phyloP scores from a whole-genome alignment of 306 rosid genomes.

The Vicia faba region DNA sequence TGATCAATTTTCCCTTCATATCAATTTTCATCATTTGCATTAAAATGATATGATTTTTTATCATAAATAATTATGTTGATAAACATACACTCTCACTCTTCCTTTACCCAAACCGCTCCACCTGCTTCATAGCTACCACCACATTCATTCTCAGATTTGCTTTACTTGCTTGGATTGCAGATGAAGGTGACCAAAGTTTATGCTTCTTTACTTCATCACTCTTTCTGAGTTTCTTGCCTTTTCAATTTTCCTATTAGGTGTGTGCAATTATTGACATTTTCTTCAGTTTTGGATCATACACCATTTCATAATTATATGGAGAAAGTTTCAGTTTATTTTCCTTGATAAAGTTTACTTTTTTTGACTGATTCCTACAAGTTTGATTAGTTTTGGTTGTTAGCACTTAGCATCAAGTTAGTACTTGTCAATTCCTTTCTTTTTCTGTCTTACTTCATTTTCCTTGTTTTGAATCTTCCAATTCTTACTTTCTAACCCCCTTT shows the following conservation, averaged over 20 bases:
- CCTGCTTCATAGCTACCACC: background rate
- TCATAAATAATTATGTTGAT: too few species aligned
- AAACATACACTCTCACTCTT: too few species aligned
- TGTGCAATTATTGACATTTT: background rate
- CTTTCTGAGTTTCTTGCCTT: background rate
- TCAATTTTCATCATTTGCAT: too few species aligned
- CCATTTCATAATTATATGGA: background rate
- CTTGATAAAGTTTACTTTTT: constrained; percentile 8
- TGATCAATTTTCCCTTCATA: too few species aligned
- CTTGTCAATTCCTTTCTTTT: too few species aligned
- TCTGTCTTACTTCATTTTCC: background rate
- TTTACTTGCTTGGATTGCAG: background rate
- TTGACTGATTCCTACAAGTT: background rate
- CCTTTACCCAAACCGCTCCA: too few species aligned
- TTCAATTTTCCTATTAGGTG: background rate
- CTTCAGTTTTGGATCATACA: too few species aligned
- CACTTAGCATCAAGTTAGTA: background rate
- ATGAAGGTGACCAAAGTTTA: constrained; percentile 14
- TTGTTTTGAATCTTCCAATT: background rate
- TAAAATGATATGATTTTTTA: too few species aligned
- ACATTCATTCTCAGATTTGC: constrained; percentile 4
- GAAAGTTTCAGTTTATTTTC: constrained; percentile 18
- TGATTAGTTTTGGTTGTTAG: constrained; percentile 2
- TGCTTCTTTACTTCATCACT: background rate
- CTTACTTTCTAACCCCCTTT: background rate